Percentiles rank a stretch among this genome's conserved stretches.
These are phyloP conservation scores for Bruguiera parviflora DNA, from an alignment of 345 rosid species.

Conservation along the genomic window DNA sequence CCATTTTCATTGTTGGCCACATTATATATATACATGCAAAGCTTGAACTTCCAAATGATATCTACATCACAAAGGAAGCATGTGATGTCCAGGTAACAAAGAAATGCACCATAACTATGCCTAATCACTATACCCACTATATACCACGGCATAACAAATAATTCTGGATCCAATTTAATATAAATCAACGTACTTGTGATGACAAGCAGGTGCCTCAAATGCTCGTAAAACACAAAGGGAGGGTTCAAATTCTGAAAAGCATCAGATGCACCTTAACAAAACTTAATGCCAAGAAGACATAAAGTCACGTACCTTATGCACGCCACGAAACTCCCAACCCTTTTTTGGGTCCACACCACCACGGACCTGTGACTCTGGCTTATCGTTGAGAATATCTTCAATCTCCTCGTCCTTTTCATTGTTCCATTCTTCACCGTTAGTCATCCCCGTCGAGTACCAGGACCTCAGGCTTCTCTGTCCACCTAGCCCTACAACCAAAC, in stretches of 20 bases:
- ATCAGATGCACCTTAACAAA: neutral
- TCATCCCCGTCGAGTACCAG: slow-evolving; percentile 34
- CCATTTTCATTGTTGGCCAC: no score
- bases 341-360: slow-evolving; percentile 86
- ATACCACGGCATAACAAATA: no score
- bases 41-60: no score
- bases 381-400: slow-evolving; percentile 38
- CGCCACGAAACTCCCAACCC: slow-evolving; percentile 96
- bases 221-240: no score
- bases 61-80: no score
- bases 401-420: slow-evolving; percentile 34
- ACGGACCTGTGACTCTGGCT: slow-evolving; percentile 61
- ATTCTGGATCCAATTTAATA: no score
- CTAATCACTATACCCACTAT: neutral
- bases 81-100: neutral
- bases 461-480: slow-evolving; percentile 32
- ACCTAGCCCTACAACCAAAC: slow-evolving; percentile 25
- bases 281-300: neutral
- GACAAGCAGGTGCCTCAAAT: no score
- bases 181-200: no score
- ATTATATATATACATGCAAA: no score
- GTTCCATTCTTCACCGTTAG: slow-evolving; percentile 24
- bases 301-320: slow-evolving; percentile 62
- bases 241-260: no score
- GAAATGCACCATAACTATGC: neutral